Base-by-base conservation (phyloP, 2,329 filamentous ascomycete species). In the Phoma sp. region DNA sequence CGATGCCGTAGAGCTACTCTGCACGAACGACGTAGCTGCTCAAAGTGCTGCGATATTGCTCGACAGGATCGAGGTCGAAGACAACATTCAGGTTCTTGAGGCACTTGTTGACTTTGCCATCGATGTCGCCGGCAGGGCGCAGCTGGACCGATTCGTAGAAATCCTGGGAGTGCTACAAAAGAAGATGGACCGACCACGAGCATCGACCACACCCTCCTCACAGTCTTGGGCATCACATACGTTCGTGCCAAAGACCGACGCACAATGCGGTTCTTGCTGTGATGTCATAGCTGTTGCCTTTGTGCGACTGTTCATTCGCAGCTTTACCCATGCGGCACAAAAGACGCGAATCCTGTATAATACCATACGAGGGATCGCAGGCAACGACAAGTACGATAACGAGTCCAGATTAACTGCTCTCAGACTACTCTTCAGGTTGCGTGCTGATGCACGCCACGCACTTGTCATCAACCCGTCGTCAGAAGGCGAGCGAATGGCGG, bases 401-500 rank as follows among this genome's bases (percentile, higher is more conserved):
- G 75, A 77, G 60, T 74, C 74, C 28, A 69, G 75, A 5, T 62
- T 77, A 37, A 70, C 70, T 12, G 71, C 73, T 5, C 61, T 77
- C 9, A 75, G 74, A 47, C 59, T 76, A 36, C 78, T 97, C 2
- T 93, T 96, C 70, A 86, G 93, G 36, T 78, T 97, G 25, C 85
- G 93, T 53, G 91, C 92, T 18, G 92, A 96, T 74, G 91, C 89
- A 71, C 86, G 89, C 9, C 86, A 93, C 61, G 84, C 87, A 37
- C 83, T 97, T 4, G 91, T 89, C 53, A 79, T 96, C 47, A 86
- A 86, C 7, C 77, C 84, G 28, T 83, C 85, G 25, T 85, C 88
- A 1, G 91, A 96, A 69, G 89, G 87, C 23, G 85, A 88, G 60
- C 86, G 85, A 47, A 79, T 96, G 20, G 91, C 92, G 23, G 83